Evolutionary conservation across 345 rosid genomes (phyloP).

Genomic region (Psidium friedrichsthalianum): DNA sequence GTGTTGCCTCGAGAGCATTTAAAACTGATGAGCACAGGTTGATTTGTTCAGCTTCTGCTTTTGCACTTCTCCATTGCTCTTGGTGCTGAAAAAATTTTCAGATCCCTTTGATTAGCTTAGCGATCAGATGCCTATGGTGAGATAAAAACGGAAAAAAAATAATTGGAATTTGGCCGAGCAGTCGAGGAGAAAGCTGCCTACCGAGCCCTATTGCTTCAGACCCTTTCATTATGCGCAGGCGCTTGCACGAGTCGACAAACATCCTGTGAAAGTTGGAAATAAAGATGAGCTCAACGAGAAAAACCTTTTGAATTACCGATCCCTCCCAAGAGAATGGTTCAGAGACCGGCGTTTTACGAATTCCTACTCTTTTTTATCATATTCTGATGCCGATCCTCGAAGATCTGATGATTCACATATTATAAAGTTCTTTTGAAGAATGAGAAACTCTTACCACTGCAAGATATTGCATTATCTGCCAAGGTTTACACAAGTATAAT

Average conservation of each 20-base stretch:
- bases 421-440: background rate
- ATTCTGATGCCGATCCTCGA: background rate
- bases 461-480: background rate
- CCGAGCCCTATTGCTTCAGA: constrained; percentile 96
- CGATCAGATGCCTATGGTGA: background rate
- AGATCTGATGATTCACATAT: background rate
- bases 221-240: constrained; percentile 93
- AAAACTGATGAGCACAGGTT: background rate
- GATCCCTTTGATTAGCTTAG: background rate
- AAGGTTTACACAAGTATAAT: background rate
- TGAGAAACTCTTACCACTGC: background rate
- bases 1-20: background rate
- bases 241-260: constrained; percentile 96
- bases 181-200: constrained; percentile 1
- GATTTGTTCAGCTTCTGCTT: constrained; percentile 30
- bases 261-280: constrained; percentile 32
- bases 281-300: background rate
- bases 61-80: constrained; percentile 60
- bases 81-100: constrained; percentile 20
- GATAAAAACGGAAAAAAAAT: background rate
- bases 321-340: background rate
- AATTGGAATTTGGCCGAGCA: background rate
- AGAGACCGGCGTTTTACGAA: background rate
- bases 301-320: background rate
- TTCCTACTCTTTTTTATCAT: background rate